Percentiles rank a stretch among this genome's conserved stretches.
Conservation (phyloP, 306 rosid genomes). For the Vachellia pachyceras region DNA sequence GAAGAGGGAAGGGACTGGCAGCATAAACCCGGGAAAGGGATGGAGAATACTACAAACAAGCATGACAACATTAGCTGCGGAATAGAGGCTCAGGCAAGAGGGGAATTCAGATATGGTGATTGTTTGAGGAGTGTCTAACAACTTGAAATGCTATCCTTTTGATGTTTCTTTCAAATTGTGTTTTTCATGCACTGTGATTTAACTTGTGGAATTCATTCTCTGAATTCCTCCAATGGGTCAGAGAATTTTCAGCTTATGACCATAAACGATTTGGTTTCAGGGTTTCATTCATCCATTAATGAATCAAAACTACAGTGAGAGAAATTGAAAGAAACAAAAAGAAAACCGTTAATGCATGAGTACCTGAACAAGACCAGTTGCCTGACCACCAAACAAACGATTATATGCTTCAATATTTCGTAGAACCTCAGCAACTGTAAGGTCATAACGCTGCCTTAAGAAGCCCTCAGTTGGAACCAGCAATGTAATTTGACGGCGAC, state of each 20-base stretch:
- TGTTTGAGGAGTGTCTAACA: too few relatives aligned
- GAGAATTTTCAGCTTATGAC: not conserved
- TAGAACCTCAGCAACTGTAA: slow-evolving; percentile 54
- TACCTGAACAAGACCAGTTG: slow-evolving; percentile 62
- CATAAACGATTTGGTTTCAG: not conserved
- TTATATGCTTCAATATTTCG: slow-evolving; percentile 60
- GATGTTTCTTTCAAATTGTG: not conserved
- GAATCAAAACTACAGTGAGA: not conserved
- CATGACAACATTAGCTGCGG: too few relatives aligned
- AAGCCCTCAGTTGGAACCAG: slow-evolving; percentile 66
- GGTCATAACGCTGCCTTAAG: slow-evolving; percentile 41
- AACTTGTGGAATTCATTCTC: not conserved
- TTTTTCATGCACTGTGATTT: not conserved
- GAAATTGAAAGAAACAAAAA: not conserved
- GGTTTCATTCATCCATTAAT: not conserved
- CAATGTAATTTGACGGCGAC: slow-evolving; percentile 79
- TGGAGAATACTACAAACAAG: too few relatives aligned
- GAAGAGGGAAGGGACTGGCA: too few relatives aligned
- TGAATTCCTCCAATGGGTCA: not conserved
- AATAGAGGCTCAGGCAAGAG: too few relatives aligned
- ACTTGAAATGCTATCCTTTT: not conserved
- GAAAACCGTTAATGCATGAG: not conserved
- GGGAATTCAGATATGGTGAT: too few relatives aligned
- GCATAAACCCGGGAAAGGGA: too few relatives aligned
- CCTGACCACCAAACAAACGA: slow-evolving; percentile 60